Conservation (phyloP, 2,329 filamentous ascomycete species). For the Grosmannia serpens region DNA sequence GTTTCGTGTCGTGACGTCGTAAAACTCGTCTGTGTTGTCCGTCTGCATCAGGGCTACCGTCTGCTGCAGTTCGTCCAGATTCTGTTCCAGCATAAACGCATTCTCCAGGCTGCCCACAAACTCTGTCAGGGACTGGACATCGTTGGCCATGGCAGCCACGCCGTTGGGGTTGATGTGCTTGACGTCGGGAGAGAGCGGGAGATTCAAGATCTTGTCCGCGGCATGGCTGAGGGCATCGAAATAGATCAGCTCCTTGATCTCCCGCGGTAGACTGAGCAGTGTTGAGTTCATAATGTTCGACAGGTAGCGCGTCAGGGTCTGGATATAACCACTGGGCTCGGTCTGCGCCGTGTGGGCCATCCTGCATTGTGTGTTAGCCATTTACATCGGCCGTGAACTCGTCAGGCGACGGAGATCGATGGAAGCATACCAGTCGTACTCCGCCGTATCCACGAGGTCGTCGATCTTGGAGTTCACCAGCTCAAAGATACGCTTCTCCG, state of each 20-base stretch:
- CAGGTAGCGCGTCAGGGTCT: constrained; percentile 83
- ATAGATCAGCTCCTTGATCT: constrained; percentile 96
- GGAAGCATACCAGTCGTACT: constrained; percentile 74
- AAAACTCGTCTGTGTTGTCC: constrained; percentile 94
- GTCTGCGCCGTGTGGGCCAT: constrained; percentile 44
- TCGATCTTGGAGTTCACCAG: constrained; percentile 98
- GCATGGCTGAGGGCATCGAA: constrained; percentile 92
- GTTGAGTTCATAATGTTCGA: constrained; percentile 96
- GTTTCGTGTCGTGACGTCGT: constrained; percentile 79
- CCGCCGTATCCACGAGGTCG: constrained; percentile 89
- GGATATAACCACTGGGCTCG: constrained; percentile 88
- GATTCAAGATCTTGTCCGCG: constrained; percentile 69
- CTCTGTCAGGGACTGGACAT: constrained; percentile 70
- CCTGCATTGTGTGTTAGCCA: constrained; percentile 20
- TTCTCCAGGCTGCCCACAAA: constrained; percentile 85
- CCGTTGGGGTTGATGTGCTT: constrained; percentile 81
- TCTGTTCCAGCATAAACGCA: constrained; percentile 71
- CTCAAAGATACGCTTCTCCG: constrained; percentile 96
- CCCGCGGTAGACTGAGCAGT: constrained; percentile 78
- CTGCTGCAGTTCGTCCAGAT: constrained; percentile 86
- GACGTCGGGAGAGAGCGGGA: constrained; percentile 69
- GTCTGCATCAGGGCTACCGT: constrained; percentile 79
- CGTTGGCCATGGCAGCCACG: constrained; percentile 66
- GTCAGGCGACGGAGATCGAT: not conserved
- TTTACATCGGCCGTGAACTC: not conserved